These are phyloP conservation scores for Pseudogymnoascus destructans DNA, from an alignment of 2,329 filamentous ascomycete species.

Conservation along the genomic window DNA sequence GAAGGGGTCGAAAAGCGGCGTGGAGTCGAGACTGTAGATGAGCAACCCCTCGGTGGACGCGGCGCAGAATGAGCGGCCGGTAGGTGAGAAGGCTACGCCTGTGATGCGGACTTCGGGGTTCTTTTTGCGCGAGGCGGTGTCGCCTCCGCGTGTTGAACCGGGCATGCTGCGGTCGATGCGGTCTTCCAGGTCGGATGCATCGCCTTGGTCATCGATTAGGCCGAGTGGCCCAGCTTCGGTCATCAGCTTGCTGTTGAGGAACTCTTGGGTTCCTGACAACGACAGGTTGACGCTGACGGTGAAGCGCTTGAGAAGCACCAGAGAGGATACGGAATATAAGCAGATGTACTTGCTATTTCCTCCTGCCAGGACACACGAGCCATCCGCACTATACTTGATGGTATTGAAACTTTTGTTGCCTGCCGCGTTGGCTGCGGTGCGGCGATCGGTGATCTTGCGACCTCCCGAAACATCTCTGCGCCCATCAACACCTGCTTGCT, in stretches of 20 bases:
- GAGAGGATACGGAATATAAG: slow-evolving; percentile 85
- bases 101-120: slow-evolving; percentile 75
- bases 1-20: slow-evolving; percentile 84
- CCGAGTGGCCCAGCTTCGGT: slow-evolving; percentile 79
- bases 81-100: slow-evolving; percentile 75
- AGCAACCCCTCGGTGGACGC: slow-evolving; percentile 88
- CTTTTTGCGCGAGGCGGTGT: slow-evolving; percentile 65
- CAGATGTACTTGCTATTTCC: slow-evolving; percentile 99
- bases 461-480: slow-evolving; percentile 87
- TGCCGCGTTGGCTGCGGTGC: slow-evolving; percentile 79
- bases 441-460: slow-evolving; percentile 72
- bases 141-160: slow-evolving; percentile 70
- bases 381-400: slow-evolving; percentile 84
- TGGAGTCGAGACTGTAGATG: slow-evolving; percentile 80
- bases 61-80: slow-evolving; percentile 82
- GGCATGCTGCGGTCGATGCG: slow-evolving; percentile 68
- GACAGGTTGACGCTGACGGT: slow-evolving; percentile 95
- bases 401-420: slow-evolving; percentile 84
- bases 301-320: slow-evolving; percentile 85
- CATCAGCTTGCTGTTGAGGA: slow-evolving; percentile 81
- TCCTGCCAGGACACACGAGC: slow-evolving; percentile 75
- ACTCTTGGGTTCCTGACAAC: slow-evolving; percentile 89
- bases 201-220: slow-evolving; percentile 77
- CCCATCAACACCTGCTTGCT: slow-evolving; percentile 76
- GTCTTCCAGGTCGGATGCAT: slow-evolving; percentile 79